Evolutionary conservation across 2,329 filamentous ascomycete genomes (phyloP).

Genomic region (Rhinocladiella similis): DNA sequence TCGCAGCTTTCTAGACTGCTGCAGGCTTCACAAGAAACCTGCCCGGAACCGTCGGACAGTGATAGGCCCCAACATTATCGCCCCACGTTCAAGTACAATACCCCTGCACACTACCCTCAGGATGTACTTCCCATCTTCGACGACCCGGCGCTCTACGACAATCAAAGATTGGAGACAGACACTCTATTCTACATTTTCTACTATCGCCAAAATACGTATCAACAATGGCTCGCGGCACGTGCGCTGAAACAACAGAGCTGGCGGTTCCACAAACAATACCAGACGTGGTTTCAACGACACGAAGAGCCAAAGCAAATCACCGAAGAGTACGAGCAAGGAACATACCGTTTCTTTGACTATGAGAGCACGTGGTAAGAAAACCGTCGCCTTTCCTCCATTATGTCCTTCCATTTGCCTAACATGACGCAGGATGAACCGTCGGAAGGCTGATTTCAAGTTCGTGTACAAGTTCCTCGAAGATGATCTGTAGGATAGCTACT

Average conservation of each 20-base stretch:
- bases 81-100: constrained; percentile 77
- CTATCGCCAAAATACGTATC: constrained; percentile 93
- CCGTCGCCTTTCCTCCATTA: constrained; percentile 17
- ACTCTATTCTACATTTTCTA: constrained; percentile 99
- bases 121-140: constrained; percentile 91
- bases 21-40: constrained; percentile 69
- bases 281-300: constrained; percentile 98
- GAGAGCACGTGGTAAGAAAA: constrained; percentile 89
- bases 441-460: constrained; percentile 98
- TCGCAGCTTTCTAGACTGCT: constrained; percentile 73
- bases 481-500: constrained; percentile 60
- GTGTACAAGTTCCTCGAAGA: constrained; percentile 97
- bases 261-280: constrained; percentile 99
- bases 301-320: constrained; percentile 99
- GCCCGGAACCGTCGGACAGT: constrained; percentile 74
- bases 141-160: constrained; percentile 78
- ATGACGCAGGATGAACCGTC: constrained; percentile 83
- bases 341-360: constrained; percentile 99
- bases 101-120: constrained; percentile 82
- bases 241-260: constrained; percentile 98
- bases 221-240: constrained; percentile 93
- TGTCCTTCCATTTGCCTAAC: constrained; percentile 19
- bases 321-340: constrained; percentile 97
- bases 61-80: constrained; percentile 82
- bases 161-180: constrained; percentile 81